Evolutionary conservation across 1,284 basidiomycete genomes (phyloP).

Genomic region (Rhizopogon hawkerae): DNA sequence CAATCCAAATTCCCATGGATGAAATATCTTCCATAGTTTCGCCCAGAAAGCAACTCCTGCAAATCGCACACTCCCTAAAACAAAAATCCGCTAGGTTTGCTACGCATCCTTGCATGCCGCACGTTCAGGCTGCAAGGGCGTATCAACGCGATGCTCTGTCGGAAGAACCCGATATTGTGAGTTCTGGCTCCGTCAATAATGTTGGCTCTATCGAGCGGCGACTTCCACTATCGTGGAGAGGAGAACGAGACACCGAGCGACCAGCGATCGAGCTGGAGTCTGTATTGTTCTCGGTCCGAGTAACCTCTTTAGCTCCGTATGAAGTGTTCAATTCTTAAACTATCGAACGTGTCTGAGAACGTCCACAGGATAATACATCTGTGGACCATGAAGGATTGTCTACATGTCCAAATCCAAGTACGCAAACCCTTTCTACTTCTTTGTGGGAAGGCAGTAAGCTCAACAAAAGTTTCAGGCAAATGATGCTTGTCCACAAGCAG

Average conservation of each 20-base stretch:
- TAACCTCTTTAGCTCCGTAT: not conserved
- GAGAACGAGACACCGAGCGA: too few species aligned
- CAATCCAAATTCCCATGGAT: slow-evolving; percentile 8
- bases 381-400: not conserved
- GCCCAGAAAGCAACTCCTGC: slow-evolving; percentile 2
- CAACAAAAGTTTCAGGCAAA: not conserved
- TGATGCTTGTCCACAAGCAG: not conserved
- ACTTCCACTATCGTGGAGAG: not conserved
- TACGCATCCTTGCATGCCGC: slow-evolving; percentile 8
- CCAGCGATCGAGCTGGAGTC: not conserved
- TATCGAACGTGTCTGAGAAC: not conserved
- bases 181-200: not conserved
- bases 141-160: not conserved
- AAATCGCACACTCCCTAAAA: slow-evolving; percentile 1
- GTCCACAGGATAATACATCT: not conserved
- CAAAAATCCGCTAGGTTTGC: slow-evolving; percentile 1
- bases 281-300: not conserved
- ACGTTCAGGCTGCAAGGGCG: slow-evolving; percentile 27
- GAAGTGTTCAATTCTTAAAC: not conserved
- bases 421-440: not conserved
- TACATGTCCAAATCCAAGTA: not conserved
- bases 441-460: not conserved
- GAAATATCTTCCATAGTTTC: slow-evolving; percentile 2
- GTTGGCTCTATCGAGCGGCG: not conserved
- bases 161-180: not conserved